Percentiles rank a stretch among this genome's conserved stretches.
These are phyloP conservation scores for Cladosporium sp. DNA, from an alignment of 2,329 filamentous ascomycete genomes.

Conservation along the genomic window DNA sequence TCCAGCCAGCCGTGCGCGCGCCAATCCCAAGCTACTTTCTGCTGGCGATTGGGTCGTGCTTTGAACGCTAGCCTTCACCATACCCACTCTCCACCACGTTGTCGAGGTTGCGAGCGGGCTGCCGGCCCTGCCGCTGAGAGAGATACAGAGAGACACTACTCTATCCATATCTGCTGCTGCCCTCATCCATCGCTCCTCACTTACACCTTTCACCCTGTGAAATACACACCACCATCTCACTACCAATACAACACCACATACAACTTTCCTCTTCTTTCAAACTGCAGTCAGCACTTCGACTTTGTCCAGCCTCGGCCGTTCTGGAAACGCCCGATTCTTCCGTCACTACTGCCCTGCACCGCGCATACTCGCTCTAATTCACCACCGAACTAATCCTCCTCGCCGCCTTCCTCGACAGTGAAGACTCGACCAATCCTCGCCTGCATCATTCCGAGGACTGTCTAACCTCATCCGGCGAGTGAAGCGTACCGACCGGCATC, in stretches of 20 bases:
- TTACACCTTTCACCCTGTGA: neutral
- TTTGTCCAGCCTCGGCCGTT: too few relatives aligned
- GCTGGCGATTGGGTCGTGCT: slow-evolving; percentile 5
- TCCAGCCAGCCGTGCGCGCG: neutral
- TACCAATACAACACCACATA: neutral
- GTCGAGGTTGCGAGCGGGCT: neutral
- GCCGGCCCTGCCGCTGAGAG: slow-evolving; percentile 5
- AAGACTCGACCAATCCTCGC: neutral
- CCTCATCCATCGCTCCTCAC: neutral
- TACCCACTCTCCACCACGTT: slow-evolving; percentile 11
- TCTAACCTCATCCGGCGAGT: neutral
- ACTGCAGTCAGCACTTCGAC: too few relatives aligned
- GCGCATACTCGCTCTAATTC: too few relatives aligned
- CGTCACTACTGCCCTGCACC: too few relatives aligned
- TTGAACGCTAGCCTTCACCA: slow-evolving; percentile 1
- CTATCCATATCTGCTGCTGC: neutral
- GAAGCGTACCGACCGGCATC: neutral
- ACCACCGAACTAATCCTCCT: too few relatives aligned
- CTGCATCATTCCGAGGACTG: neutral
- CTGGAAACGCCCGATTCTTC: too few relatives aligned
- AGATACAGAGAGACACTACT: neutral
- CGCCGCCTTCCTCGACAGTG: too few relatives aligned
- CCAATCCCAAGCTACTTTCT: neutral
- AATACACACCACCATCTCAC: neutral
- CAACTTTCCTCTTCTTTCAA: too few relatives aligned